Evolutionary conservation across 1,284 basidiomycete species (phyloP).

Genomic region (Irpex rosettiformis): DNA sequence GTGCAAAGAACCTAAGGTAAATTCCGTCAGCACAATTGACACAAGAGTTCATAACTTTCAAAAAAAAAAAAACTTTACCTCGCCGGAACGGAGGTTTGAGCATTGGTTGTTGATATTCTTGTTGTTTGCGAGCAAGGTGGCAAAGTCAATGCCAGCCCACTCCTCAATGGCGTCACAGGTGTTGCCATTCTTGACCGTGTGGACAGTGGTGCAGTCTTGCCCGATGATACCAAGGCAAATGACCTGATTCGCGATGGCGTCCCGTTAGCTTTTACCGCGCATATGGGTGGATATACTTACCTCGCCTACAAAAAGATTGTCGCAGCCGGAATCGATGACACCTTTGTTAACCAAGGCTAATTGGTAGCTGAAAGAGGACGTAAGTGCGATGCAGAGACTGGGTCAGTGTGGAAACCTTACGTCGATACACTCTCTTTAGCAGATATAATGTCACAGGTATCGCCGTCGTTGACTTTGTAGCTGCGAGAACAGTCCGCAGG

Average conservation of each 20-base stretch:
- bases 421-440: conserved; percentile 61
- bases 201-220: conserved; percentile 21
- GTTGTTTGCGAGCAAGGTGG: conserved; percentile 44
- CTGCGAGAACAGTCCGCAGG: conserved; percentile 45
- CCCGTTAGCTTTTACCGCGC: not conserved
- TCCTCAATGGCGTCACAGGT: conserved; percentile 13
- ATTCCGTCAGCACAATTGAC: not conserved
- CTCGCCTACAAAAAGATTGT: conserved; percentile 46
- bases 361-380: conserved; percentile 49
- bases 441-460: conserved; percentile 67
- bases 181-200: conserved; percentile 35
- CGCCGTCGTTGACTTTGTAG: conserved; percentile 54
- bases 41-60: not conserved
- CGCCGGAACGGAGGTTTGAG: conserved; percentile 55
- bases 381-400: not conserved
- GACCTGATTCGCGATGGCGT: conserved; percentile 9
- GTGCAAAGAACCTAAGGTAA: not conserved
- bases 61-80: too few species aligned
- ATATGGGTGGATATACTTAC: too few species aligned
- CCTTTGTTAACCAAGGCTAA: conserved; percentile 53
- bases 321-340: conserved; percentile 47
- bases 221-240: conserved; percentile 43
- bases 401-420: conserved; percentile 30
- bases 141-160: conserved; percentile 7
- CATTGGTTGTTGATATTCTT: conserved; percentile 55